Evolutionary conservation across 371 early-diverging fungal species (phyloP), one percentile per base, ranked within the genome.

Genomic region (Mycotypha africana): DNA sequence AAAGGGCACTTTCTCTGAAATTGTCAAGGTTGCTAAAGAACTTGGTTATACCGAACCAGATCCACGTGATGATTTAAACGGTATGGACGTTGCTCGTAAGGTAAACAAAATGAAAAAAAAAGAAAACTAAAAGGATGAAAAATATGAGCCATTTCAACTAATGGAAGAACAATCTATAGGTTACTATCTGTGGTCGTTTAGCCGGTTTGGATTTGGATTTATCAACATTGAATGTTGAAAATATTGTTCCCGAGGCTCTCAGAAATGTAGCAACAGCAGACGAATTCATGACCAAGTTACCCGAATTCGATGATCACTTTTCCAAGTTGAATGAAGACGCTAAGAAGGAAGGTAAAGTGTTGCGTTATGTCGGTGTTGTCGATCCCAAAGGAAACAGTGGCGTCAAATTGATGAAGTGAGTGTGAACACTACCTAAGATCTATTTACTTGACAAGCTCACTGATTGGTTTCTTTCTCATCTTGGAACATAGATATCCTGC

Each of bases 21-120:
- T 88, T 48, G 95, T 98, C 42, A 65, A 76, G 51, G 81, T 81
- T 2, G 98, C 97, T 46, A 95, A 92, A 70, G 84, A 82, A 28
- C 76, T 86, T 23, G 98, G 98, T 0, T 98, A 92, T 70, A 98
- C 98, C 17, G 98, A 98, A 60, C 98, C 98, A 34, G 97, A 98
- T 62, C 97, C 98, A 33, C 79, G 97, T 41, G 98, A 98, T 62
- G 98, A 98, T 58, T 78, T 97, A 57, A 97, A 95, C 54, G 98
- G 98, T 34, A 82, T 96, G 86, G 98, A 98, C 60, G 96, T 98
- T n/a, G 97, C 92, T 15, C 88, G 98, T 49, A 97, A 97, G 74
- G 89, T 85, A 55, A 45, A 20, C 8, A 8, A 28, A 28, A 28
- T 28, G 28, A 28, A 28, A 28, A 6, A 12, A 28, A 28, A 28